Evolutionary conservation across 2,329 filamentous ascomycete genomes (phyloP), one percentile per base, ranked within the genome.

Genomic region (Talaromyces sp.): DNA sequence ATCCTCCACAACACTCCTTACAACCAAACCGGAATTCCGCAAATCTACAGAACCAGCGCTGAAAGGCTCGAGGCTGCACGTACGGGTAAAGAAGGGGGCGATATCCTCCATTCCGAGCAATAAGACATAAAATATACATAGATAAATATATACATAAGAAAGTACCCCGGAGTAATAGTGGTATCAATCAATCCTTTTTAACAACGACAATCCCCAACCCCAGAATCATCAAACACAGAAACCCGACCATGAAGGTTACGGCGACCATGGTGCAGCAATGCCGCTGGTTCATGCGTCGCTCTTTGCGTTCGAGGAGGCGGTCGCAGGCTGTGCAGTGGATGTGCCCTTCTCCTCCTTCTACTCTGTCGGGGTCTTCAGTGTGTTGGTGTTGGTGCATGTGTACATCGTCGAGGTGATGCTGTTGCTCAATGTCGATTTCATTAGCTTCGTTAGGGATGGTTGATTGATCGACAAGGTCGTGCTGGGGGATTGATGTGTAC

Each of bases 1-100:
- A 82, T 89, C 66, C 64, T 71, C 10, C 70, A 72, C 2, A 69
- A 69, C 29, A 70, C 69, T 27, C 61, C 66, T 3, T 75, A 78
- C 10, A 73, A 74, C 5, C 69, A 71, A 10, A 73, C 72, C 5
- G 64, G 68, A 1, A 62, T 80, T 29, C 78, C 78, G 6, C 69
- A 71, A 5, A 66, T 77, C 5, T 79, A 76, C 63, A 72, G 76
- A 65, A 74, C 76, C 2, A 76, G 72, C 4, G 61, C 71, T 38
- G 67, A 68, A 40, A 63, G 72, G 34, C 34, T 73, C 11, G 56
- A 68, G 13, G 43, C 61, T 1, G 61, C 68, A 54, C 22, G 68
- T 29, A 19, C 40, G 22, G 31, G 60, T 54, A 58, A 69, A 11
- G 25, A 56, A 29, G 25, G 70, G 63, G 15, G 65, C 2, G 65